Base-by-base conservation (phyloP, 2,329 filamentous ascomycete genomes). In the Apiospora rasikravindrae region DNA sequence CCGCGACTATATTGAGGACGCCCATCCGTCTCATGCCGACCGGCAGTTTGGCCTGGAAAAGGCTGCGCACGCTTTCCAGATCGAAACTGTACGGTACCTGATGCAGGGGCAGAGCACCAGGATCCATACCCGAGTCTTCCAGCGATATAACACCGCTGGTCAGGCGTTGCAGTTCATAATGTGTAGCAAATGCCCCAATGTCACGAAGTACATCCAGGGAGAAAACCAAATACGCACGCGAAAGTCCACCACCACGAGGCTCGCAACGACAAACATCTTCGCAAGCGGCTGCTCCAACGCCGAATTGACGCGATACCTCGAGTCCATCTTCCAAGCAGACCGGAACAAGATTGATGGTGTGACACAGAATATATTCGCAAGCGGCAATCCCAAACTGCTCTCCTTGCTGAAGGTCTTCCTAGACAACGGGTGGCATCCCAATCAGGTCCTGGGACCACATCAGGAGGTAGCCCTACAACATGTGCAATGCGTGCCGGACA, bases 381-480 rank as follows among this genome's bases (percentile, higher is more conserved):
- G 49, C 49, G n/a, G 8, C 0, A 26, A 5, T 16, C 49, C 49
- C n/a, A 16, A 29, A 6, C 51, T 57, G 2, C 11, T 57, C 13
- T 6, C 10, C 6, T 53, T 70, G 11, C 24, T 70, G 1, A 24
- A 70, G 19, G 40, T 29, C 1, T 66, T 70, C 29, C 37, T 64
- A 1, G 51, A 70, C 19, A 42, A 66, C 13, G 69, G 69, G 13
- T 70, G 69, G 69, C 69, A 70, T 70, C 69, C 69, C 19, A 70
- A 70, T 53, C 69, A 70, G 51, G 19, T 70, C 53, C 5, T 70
- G 13, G 37, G 19, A 11, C 24, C n/a, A n/a, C 24, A n/a, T 1
- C 49, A 40, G 24, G 53, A 45, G 26, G 53, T 70, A 3, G 69
- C 69, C 0, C 24, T 66, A 1, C 69, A 70, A n/a, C 42, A 70